These are phyloP conservation scores for Penicillium capsulatum DNA, from an alignment of 2,329 filamentous ascomycete species.

Conservation along the genomic window DNA sequence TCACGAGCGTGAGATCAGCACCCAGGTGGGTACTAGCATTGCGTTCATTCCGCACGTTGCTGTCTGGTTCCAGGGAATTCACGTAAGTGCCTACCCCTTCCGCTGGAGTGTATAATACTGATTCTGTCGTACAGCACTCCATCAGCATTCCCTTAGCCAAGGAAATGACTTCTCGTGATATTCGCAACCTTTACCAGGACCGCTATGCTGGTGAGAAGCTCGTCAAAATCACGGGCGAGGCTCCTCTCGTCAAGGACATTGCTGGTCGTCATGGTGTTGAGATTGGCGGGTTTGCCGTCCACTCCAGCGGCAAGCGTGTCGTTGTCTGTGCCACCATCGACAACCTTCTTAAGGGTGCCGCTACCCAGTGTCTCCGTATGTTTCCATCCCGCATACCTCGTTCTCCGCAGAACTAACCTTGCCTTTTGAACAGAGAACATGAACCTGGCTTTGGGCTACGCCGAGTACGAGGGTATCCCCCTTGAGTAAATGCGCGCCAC, in stretches of 20 bases:
- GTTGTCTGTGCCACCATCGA: slow-evolving; percentile 95
- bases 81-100: slow-evolving; percentile 43
- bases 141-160: slow-evolving; percentile 85
- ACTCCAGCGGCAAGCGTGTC: slow-evolving; percentile 81
- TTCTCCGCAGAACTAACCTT: not conserved
- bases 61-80: slow-evolving; percentile 95
- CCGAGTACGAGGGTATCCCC: slow-evolving; percentile 84
- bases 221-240: slow-evolving; percentile 85
- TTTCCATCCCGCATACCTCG: slow-evolving; percentile 26
- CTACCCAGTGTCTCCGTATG: slow-evolving; percentile 86
- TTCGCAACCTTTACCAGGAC: slow-evolving; percentile 92
- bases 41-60: slow-evolving; percentile 92
- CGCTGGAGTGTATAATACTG: slow-evolving; percentile 6
- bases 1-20: slow-evolving; percentile 85
- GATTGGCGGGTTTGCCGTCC: slow-evolving; percentile 92
- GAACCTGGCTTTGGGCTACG: slow-evolving; percentile 85
- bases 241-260: slow-evolving; percentile 80
- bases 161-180: slow-evolving; percentile 83
- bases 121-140: slow-evolving; percentile 59
- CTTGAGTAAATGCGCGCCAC: slow-evolving; percentile 40
- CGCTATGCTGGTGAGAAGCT: slow-evolving; percentile 93
- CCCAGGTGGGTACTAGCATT: slow-evolving; percentile 68
- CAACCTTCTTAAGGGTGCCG: slow-evolving; percentile 88
- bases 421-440: slow-evolving; percentile 65
- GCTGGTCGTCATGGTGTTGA: slow-evolving; percentile 82